Evolutionary conservation across 2,329 filamentous ascomycete genomes (phyloP), one percentile per base, ranked within the genome.

Genomic region (Fusarium nodosum): DNA sequence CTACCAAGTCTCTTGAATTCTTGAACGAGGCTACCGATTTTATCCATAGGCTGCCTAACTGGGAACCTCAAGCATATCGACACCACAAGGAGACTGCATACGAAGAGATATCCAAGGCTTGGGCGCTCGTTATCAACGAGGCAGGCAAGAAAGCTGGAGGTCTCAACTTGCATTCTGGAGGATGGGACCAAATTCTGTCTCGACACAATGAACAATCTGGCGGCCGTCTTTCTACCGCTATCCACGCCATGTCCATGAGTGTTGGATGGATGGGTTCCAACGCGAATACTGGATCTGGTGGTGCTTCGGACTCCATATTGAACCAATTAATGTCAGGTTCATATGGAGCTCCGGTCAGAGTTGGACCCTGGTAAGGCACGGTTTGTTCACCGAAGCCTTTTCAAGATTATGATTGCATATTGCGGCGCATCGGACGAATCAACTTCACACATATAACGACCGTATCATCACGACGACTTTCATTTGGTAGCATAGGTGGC

Each of bases 81-180:
- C 88, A 97, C 74, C 93, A 97, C 83, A 97, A 97, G 80, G 91
- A 97, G 71, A 93, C 93, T 68, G 94, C 95, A 9, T 99, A 99
- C 77, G 95, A 99, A 75, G 96, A 98, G 77, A 94, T 99, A 68
- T 91, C 93, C 28, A 93, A 91, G 75, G 96, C 96, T 2, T 99
- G 96, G 96, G 90, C 93, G 18, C 80, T 97, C 71, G 95, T 97
- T 51, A 92, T 99, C 72, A 91, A 90, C 65, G 96, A 99, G 79
- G 93, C 94, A 3, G 90, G 92, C 24, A 98, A 98, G 83, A 88
- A 92, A 72, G 95, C 93, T 13, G 94, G 93, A 30, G 96, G 96
- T 34, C 96, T 98, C 74, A 90, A 93, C 70, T 77, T 99, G 69
- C 93, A 97, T 75, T 93, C 93, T 47, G 94, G 92, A 55, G 93